These are phyloP conservation scores for Diospyros kaki DNA, from an alignment of 148 eudicot species.

Conservation along the genomic window DNA sequence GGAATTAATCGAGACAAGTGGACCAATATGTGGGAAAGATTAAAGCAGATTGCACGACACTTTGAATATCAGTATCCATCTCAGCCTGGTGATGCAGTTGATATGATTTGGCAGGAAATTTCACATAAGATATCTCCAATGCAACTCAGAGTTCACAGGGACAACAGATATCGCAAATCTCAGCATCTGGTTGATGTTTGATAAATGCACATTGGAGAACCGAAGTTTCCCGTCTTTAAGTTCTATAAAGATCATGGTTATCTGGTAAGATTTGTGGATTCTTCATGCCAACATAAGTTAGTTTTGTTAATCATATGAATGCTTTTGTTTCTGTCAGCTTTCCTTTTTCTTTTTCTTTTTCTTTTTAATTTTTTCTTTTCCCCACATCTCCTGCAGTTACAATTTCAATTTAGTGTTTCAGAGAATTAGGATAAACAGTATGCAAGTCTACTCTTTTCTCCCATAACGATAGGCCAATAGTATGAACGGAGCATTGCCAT, in stretches of 20 bases:
- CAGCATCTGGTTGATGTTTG: neutral
- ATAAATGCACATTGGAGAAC: neutral
- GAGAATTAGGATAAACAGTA: neutral
- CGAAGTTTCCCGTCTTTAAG: neutral
- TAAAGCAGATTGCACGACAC: constrained; percentile 59
- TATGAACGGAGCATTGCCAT: neutral
- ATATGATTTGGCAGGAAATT: constrained; percentile 88
- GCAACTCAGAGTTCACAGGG: constrained; percentile 1
- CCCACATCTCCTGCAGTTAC: neutral
- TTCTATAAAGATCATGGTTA: neutral
- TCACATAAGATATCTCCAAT: constrained; percentile 38
- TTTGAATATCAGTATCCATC: constrained; percentile 87
- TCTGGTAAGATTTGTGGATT: neutral
- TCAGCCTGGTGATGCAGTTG: constrained; percentile 66
- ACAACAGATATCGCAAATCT: constrained; percentile 7
- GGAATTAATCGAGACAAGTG: constrained; percentile 60
- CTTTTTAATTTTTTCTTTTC: neutral
- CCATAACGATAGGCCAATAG: neutral
- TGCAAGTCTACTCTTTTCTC: neutral
- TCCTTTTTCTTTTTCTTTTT: neutral
- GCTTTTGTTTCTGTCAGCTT: neutral
- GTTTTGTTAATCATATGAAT: neutral
- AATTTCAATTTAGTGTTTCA: neutral
- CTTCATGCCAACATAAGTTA: constrained; percentile 1
- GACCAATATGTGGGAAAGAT: constrained; percentile 80